A percentile compares a stretch with the other conserved stretches of the same genome.
Evolutionary conservation across 345 rosid genomes (phyloP).

Genomic region (Sisymbrium altissimum): DNA sequence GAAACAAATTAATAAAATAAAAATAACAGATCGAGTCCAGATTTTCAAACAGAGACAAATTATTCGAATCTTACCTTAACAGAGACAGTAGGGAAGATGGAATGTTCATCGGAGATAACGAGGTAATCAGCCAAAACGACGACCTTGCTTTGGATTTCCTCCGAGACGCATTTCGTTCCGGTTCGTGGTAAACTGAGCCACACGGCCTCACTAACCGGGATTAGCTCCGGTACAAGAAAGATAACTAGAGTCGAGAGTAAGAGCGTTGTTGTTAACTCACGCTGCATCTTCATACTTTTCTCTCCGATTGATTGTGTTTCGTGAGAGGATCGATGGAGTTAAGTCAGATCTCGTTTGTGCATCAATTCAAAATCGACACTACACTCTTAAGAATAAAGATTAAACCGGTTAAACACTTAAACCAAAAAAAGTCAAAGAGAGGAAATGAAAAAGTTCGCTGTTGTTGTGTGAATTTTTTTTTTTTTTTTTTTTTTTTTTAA

Average conservation of each 20-base stretch:
- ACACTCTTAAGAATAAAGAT: background rate
- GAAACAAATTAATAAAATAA: background rate
- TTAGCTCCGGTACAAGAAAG: background rate
- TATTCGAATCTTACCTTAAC: constrained; percentile 51
- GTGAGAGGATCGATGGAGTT: background rate
- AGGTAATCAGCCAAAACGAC: constrained; percentile 81
- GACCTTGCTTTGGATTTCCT: constrained; percentile 75
- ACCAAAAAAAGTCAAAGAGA: no score
- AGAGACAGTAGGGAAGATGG: constrained; percentile 51
- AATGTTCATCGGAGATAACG: constrained; percentile 58
- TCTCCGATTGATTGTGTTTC: background rate
- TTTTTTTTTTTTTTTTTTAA: no score
- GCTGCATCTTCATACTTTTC: constrained; percentile 11
- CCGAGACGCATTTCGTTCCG: constrained; percentile 90
- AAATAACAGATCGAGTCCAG: background rate
- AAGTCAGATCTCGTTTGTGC: constrained; percentile 17
- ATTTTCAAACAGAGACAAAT: background rate
- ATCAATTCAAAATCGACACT: no score
- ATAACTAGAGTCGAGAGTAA: constrained; percentile 8
- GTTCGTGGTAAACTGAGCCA: constrained; percentile 70
- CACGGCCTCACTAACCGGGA: constrained; percentile 44
- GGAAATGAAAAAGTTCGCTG: no score
- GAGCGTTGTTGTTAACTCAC: constrained; percentile 9
- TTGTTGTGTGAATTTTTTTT: no score
- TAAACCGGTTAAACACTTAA: background rate